phyloP scores from a whole-genome alignment of 2,329 filamentous ascomycete species.

The Eurotiales sp. region DNA sequence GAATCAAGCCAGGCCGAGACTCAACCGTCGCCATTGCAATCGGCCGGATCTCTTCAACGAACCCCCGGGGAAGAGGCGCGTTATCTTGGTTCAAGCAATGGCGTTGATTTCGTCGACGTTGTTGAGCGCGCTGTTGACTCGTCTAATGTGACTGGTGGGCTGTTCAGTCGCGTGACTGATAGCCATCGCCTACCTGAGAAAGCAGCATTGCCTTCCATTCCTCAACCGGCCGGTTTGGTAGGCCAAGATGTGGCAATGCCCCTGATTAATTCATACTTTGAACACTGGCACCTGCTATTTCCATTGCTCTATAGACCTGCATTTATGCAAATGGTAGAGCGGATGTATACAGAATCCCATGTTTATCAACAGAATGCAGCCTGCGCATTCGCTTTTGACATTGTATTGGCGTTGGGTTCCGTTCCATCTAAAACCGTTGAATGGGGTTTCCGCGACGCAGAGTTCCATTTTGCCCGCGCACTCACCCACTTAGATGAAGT shows the following conservation, averaged over 20 bases:
- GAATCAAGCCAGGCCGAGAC: not conserved
- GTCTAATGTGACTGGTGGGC: not conserved
- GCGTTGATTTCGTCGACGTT: slow-evolving; percentile 6
- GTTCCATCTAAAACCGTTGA: slow-evolving; percentile 5
- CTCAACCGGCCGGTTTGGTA: not conserved
- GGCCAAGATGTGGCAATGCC: slow-evolving; percentile 1
- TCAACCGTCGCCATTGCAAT: not conserved
- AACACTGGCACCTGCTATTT: slow-evolving; percentile 3
- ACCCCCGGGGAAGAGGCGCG: slow-evolving; percentile 2
- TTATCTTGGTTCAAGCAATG: slow-evolving; percentile 6
- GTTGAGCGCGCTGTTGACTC: slow-evolving; percentile 7
- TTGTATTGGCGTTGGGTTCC: slow-evolving; percentile 4
- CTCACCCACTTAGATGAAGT: slow-evolving; percentile 3
- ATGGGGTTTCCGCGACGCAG: slow-evolving; percentile 5
- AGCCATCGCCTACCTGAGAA: not conserved
- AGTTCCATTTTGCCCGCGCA: slow-evolving; percentile 3
- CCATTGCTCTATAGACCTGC: slow-evolving; percentile 3
- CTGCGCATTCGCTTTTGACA: slow-evolving; percentile 8
- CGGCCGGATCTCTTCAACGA: not conserved
- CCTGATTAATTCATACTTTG: slow-evolving; percentile 6
- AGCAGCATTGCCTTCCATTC: slow-evolving; percentile 4
- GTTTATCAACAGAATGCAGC: slow-evolving; percentile 1
- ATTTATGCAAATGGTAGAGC: slow-evolving; percentile 6
- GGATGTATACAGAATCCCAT: slow-evolving; percentile 3
- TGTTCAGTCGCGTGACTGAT: not conserved